These are phyloP conservation scores for Viscum album DNA, from an alignment of 177 flowering plant genomes.

Conservation along the genomic window DNA sequence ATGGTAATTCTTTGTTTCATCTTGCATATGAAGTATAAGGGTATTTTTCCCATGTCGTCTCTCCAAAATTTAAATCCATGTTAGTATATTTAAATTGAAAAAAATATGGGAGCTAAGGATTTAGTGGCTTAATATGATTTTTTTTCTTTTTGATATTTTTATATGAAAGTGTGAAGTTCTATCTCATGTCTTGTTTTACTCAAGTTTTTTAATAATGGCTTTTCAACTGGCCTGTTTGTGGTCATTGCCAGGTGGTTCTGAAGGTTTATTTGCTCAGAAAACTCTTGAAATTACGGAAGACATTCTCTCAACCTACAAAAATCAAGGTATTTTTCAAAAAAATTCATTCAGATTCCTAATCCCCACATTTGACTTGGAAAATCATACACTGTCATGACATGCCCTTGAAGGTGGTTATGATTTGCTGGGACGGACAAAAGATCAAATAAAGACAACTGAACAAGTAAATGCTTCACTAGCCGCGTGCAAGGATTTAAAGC, in stretches of 20 bases:
- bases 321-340: constrained; percentile 53
- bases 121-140: no score
- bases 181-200: neutral
- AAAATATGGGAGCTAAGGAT: no score
- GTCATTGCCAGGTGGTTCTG: constrained; percentile 66
- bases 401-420: constrained; percentile 82
- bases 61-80: no score
- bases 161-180: no score
- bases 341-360: neutral
- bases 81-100: no score
- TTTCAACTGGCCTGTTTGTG: neutral
- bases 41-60: no score
- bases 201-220: neutral
- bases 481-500: constrained; percentile 66
- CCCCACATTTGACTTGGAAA: neutral
- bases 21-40: no score
- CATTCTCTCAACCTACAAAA: constrained; percentile 70
- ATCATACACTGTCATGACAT: neutral
- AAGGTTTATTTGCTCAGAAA: constrained; percentile 89
- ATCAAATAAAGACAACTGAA: constrained; percentile 94
- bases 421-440: constrained; percentile 83
- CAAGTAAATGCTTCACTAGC: constrained; percentile 84
- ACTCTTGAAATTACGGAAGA: constrained; percentile 84
- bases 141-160: no score
- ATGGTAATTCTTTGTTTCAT: no score